Conservation (phyloP, 495 filamentous ascomycete genomes). For the Trichoderma virens region DNA sequence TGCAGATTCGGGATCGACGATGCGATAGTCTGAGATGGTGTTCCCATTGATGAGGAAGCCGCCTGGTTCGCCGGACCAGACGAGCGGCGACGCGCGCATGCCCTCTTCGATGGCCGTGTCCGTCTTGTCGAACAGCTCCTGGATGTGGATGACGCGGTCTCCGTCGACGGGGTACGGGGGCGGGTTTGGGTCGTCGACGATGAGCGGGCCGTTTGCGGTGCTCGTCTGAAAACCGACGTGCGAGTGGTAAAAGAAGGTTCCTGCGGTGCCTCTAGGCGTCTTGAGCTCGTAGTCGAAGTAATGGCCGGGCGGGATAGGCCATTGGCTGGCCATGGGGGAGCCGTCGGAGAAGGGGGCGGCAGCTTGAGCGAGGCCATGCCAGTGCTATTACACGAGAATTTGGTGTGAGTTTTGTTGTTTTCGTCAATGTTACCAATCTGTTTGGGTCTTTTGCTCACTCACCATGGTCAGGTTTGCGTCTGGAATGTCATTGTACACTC, state of each 20-base stretch:
- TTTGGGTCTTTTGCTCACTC: too few species aligned
- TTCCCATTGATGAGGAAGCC: conserved; percentile 45
- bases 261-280: conserved; percentile 39
- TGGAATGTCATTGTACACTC: conserved; percentile 51
- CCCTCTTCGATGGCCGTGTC: conserved; percentile 36
- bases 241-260: conserved; percentile 55
- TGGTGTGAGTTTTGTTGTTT: too few species aligned
- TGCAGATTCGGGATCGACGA: conserved; percentile 16
- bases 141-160: conserved; percentile 45
- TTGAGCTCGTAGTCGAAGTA: conserved; percentile 57
- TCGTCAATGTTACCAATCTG: too few species aligned
- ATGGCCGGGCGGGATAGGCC: conserved; percentile 50
- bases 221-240: conserved; percentile 51
- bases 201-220: conserved; percentile 44
- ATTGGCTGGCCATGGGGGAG: conserved; percentile 43
- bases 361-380: conserved; percentile 50
- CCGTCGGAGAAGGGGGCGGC: conserved; percentile 52
- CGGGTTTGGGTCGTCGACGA: conserved; percentile 40
- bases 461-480: conserved; percentile 49
- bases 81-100: conserved; percentile 28
- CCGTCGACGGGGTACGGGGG: conserved; percentile 47
- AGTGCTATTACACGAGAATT: conserved; percentile 50
- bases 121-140: conserved; percentile 42
- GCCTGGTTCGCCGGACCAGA: conserved; percentile 40
- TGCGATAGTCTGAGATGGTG: conserved; percentile 23